Base-by-base conservation (phyloP, 164 flowering plant genomes). In the Aristolochia contorta region DNA sequence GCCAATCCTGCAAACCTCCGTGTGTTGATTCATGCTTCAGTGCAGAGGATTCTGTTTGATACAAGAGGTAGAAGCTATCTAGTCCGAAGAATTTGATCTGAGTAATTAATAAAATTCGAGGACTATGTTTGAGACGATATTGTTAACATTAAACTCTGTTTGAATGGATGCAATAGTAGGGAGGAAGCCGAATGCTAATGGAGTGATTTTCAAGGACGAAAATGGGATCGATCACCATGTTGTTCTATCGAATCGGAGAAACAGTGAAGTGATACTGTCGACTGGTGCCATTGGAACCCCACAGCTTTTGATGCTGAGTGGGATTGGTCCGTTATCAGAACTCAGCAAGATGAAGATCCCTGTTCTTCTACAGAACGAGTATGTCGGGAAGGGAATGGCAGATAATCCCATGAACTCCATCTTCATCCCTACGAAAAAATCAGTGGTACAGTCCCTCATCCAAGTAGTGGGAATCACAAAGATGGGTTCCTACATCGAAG, bases 251-350 rank as follows among this genome's bases (percentile, higher is more conserved):
- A 71, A 69, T 27, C 75, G 45, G 22, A 45, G 12, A 1, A 47
- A 68, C 24, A 84, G 94, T 60, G 97, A 93, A 67, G 68, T 93
- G 15, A 81, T 93, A 19, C 22, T 88, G 56, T 80, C 97, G 1
- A 48, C 79, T 10, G 97, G 99, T 27, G 96, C 99, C 4, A 78
- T 93, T 20, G 99, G 94, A 32, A 86, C 84, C 30, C 99, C 99
- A 21, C 96, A 93, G 50, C 60, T 93, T 59, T 78, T 93, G 15
- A 46, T 84, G 66, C 75, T 93, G 4, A 93, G 97, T 64, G 99
- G 99, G 0, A 77, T 93, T 43, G 99, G 97, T 51, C 87, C 99
- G 0, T 63, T 62, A 48, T 54, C 54, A 5, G 89, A 90, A 9
- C 85, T 93, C 12, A 37, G 77, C 37, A 79, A 75, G 71, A 56